Percentiles rank a stretch among this genome's conserved stretches.
phyloP scores from a whole-genome alignment of 306 rosid genomes.

The Dalbergia cultrata region DNA sequence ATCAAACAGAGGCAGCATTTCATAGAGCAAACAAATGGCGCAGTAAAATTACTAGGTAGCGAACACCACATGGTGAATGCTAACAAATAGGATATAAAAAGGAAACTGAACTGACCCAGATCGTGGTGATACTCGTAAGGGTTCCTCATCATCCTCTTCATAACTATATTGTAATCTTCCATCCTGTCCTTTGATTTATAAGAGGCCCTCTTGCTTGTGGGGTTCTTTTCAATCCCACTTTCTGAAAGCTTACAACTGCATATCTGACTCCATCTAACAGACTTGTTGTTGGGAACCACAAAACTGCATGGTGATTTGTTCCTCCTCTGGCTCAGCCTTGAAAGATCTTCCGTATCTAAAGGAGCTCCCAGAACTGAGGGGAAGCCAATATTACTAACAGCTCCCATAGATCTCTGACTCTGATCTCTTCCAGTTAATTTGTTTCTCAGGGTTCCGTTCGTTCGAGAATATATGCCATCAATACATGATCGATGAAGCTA shows the following conservation, averaged over 20 bases:
- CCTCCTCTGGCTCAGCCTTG: constrained; percentile 49
- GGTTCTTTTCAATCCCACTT: constrained; percentile 62
- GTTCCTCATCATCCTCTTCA: constrained; percentile 93
- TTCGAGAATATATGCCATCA: constrained; percentile 16
- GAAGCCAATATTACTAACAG: constrained; percentile 48
- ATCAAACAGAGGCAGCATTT: constrained; percentile 2
- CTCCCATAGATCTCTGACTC: constrained; percentile 46
- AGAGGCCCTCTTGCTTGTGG: constrained; percentile 45
- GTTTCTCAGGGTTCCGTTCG: background rate
- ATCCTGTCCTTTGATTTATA: constrained; percentile 56
- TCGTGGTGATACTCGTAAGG: constrained; percentile 97
- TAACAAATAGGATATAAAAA: constrained; percentile 35
- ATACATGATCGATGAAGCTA: background rate
- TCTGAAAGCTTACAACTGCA: constrained; percentile 61
- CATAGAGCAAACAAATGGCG: background rate
- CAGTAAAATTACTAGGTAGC: background rate
- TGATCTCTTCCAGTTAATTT: background rate
- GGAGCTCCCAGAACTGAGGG: constrained; percentile 54
- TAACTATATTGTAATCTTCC: constrained; percentile 86
- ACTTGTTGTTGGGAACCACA: constrained; percentile 34
- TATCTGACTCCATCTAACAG: constrained; percentile 46
- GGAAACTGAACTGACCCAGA: constrained; percentile 80
- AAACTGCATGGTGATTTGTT: constrained; percentile 39
- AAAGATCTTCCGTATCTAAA: constrained; percentile 26
- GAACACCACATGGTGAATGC: background rate